Conservation (phyloP, 768 basidiomycete species). For the Dioszegia hungarica region DNA sequence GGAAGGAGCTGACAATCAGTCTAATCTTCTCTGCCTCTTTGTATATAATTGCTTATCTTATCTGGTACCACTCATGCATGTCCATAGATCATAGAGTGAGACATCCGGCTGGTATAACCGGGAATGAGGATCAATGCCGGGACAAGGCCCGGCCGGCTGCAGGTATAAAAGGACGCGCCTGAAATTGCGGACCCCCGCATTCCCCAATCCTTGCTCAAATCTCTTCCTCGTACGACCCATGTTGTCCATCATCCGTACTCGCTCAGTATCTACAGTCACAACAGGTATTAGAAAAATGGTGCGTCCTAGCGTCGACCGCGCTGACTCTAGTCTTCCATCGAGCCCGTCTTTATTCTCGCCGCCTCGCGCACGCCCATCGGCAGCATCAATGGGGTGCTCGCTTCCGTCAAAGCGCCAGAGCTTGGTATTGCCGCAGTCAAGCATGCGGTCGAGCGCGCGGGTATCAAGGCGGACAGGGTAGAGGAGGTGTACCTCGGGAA, state of each 20-base stretch:
- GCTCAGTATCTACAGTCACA: neutral
- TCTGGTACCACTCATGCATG: slow-evolving; percentile 1
- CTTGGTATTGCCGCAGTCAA: slow-evolving; percentile 85
- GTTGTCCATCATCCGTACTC: neutral
- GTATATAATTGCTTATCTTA: too few species aligned
- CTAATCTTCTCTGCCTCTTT: too few species aligned
- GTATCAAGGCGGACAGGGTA: slow-evolving; percentile 72
- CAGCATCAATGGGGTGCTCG: slow-evolving; percentile 83
- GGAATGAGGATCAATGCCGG: too few species aligned
- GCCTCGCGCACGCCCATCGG: slow-evolving; percentile 92
- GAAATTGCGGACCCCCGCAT: slow-evolving; percentile 7
- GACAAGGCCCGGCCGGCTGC: too few species aligned
- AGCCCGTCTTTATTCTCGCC: slow-evolving; percentile 64
- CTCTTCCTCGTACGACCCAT: neutral
- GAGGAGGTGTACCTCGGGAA: slow-evolving; percentile 98
- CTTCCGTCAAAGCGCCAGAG: slow-evolving; percentile 81
- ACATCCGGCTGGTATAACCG: too few species aligned
- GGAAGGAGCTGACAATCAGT: too few species aligned
- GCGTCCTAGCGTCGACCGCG: neutral
- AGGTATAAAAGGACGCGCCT: slow-evolving; percentile 2
- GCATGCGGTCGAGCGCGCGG: slow-evolving; percentile 74
- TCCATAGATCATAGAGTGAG: neutral
- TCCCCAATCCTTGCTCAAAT: slow-evolving; percentile 1
- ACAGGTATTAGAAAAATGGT: slow-evolving; percentile 1
- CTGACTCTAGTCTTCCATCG: slow-evolving; percentile 10